A percentile compares a stretch with the other conserved stretches of the same genome.
Conservation (phyloP, 768 basidiomycete genomes). For the Termitomyces bulborhizus region DNA sequence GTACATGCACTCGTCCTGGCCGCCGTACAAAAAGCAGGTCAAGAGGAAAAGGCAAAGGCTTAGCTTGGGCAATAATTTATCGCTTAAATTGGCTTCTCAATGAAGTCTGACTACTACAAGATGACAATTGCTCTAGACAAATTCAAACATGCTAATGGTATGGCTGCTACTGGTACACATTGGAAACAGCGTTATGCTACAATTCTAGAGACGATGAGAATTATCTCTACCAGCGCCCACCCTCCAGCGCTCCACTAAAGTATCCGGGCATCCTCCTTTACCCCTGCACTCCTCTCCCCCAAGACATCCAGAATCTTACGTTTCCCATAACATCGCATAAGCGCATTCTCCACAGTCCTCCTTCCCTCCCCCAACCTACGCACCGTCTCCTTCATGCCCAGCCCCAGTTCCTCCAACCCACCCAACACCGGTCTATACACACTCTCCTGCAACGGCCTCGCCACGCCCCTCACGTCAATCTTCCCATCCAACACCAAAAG, state of each 20-base stretch:
- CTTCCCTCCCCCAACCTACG: background rate
- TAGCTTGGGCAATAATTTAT: background rate
- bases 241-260: background rate
- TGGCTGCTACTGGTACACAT: background rate
- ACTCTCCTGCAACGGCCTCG: conserved; percentile 53
- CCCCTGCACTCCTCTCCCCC: background rate
- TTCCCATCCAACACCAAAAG: conserved; percentile 62
- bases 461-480: conserved; percentile 50
- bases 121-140: no score
- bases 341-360: conserved; percentile 4
- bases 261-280: background rate
- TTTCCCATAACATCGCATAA: background rate
- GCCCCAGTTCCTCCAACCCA: conserved; percentile 48
- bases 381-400: conserved; percentile 38
- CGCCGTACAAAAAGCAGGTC: conserved; percentile 60
- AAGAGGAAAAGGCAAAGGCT: conserved; percentile 26
- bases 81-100: background rate
- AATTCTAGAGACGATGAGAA: background rate
- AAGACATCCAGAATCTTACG: background rate
- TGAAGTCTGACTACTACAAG: no score
- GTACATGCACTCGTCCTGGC: conserved; percentile 64
- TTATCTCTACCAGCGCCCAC: background rate
- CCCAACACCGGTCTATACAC: conserved; percentile 61
- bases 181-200: background rate
- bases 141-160: background rate